Conservation (phyloP, 2,329 filamentous ascomycete species). For the Colletotrichum eleusines region DNA sequence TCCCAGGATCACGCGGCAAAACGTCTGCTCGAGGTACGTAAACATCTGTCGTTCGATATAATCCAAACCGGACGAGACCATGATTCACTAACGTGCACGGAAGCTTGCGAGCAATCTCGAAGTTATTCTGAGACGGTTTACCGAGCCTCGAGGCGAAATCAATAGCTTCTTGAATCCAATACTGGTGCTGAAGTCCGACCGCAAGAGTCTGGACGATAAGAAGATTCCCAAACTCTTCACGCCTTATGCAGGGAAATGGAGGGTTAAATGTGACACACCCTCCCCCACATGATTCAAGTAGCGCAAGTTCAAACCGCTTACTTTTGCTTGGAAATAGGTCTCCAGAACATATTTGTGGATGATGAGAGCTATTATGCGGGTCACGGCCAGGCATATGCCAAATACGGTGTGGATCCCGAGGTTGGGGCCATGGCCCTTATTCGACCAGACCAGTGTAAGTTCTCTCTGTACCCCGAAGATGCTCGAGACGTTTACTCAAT, state of each 20-base stretch:
- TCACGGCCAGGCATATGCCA: conserved; percentile 63
- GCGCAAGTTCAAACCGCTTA: not conserved
- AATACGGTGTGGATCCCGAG: conserved; percentile 68
- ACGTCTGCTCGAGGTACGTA: conserved; percentile 3
- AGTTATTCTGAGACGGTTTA: not conserved
- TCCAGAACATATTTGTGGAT: conserved; percentile 66
- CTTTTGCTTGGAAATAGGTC: not conserved
- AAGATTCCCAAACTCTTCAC: conserved; percentile 20
- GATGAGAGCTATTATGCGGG: conserved; percentile 66
- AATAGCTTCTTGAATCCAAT: not conserved
- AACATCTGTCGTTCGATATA: not conserved
- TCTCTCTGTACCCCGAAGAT: conserved; percentile 40
- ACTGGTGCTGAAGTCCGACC: conserved; percentile 19
- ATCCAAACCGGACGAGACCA: too few relatives aligned
- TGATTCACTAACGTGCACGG: not conserved
- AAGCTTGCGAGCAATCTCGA: conserved; percentile 8
- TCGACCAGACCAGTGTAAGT: conserved; percentile 77
- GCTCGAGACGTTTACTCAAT: not conserved
- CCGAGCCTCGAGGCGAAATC: rapidly evolving
- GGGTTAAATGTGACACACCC: conserved; percentile 13
- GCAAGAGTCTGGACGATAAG: conserved; percentile 9
- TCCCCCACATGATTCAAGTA: too few relatives aligned
- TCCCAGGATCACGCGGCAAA: not conserved
- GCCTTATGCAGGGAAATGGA: not conserved
- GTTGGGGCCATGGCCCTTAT: conserved; percentile 70